phyloP scores from a whole-genome alignment of 2,329 filamentous ascomycete species.

The Laburnicola sp. region DNA sequence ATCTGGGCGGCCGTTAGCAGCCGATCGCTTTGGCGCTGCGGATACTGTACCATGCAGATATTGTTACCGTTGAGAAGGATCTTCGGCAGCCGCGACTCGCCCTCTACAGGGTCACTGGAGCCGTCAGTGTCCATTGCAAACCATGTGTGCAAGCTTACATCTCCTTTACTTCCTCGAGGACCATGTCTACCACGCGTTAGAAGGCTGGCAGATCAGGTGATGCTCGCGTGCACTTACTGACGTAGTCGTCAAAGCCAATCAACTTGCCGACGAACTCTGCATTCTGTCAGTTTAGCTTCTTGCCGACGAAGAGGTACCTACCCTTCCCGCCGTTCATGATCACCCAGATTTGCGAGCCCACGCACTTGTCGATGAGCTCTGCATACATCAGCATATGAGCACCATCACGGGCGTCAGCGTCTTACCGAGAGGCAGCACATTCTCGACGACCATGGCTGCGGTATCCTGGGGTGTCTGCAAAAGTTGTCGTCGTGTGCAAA shows the following conservation, averaged over 20 bases:
- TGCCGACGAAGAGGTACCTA: slow-evolving; percentile 44
- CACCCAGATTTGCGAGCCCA: slow-evolving; percentile 97
- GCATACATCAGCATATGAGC: slow-evolving; percentile 24
- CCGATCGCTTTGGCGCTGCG: neutral
- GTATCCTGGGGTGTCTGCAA: neutral
- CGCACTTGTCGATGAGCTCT: slow-evolving; percentile 99
- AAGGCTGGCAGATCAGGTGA: slow-evolving; percentile 1
- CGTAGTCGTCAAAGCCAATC: slow-evolving; percentile 97
- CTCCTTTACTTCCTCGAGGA: slow-evolving; percentile 94
- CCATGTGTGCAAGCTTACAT: slow-evolving; percentile 63
- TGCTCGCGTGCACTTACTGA: slow-evolving; percentile 72
- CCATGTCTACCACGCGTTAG: slow-evolving; percentile 74
- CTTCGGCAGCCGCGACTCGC: slow-evolving; percentile 86
- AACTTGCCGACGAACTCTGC: slow-evolving; percentile 94
- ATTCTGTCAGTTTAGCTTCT: slow-evolving; percentile 10
- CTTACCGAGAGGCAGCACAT: slow-evolving; percentile 38
- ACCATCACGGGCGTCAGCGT: neutral
- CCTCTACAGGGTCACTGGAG: slow-evolving; percentile 78
- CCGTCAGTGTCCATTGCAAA: slow-evolving; percentile 11
- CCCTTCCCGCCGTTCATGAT: slow-evolving; percentile 99
- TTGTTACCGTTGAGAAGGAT: slow-evolving; percentile 98
- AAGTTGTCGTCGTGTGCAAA: neutral
- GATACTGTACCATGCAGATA: slow-evolving; percentile 85
- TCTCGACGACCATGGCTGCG: slow-evolving; percentile 32
- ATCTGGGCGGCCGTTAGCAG: slow-evolving; percentile 25